Evolutionary conservation across 1,284 basidiomycete species (phyloP).

Genomic region (Meira miltonrushii): DNA sequence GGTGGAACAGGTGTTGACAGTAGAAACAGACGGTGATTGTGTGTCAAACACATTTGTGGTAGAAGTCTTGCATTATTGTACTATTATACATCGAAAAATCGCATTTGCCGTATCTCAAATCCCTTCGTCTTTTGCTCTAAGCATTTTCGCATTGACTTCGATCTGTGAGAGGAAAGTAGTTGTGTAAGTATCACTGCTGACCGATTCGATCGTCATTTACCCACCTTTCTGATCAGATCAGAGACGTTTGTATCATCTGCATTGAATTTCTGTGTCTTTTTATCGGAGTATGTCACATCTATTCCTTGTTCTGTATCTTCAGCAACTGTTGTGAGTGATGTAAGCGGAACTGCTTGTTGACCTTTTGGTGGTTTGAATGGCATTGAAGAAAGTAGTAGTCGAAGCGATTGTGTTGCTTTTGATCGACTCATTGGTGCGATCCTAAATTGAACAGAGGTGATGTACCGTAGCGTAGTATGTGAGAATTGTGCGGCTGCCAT

Average conservation of each 20-base stretch:
- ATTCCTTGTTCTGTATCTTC: background rate
- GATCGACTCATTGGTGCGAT: background rate
- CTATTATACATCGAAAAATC: too few relatives aligned
- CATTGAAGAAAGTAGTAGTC: conserved; percentile 2
- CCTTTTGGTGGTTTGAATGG: conserved; percentile 2
- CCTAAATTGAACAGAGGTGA: background rate
- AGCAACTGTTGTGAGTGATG: background rate
- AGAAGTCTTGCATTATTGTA: too few relatives aligned
- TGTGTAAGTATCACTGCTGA: too few relatives aligned
- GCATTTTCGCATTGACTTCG: conserved; percentile 1
- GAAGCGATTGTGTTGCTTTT: conserved; percentile 4
- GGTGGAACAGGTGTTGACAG: conserved; percentile 48
- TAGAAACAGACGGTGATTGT: conserved; percentile 20
- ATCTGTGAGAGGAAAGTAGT: background rate
- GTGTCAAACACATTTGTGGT: too few relatives aligned
- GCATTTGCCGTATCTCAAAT: background rate
- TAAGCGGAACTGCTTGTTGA: background rate
- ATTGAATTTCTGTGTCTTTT: background rate
- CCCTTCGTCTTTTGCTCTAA: conserved; percentile 8
- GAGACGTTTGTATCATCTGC: background rate
- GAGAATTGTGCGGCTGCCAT: background rate
- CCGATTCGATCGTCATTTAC: background rate
- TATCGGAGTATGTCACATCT: conserved; percentile 6
- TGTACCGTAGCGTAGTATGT: background rate
- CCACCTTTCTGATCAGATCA: conserved; percentile 9